Evolutionary conservation across 345 rosid species (phyloP).

Genomic region (Schrenkiella parvula): DNA sequence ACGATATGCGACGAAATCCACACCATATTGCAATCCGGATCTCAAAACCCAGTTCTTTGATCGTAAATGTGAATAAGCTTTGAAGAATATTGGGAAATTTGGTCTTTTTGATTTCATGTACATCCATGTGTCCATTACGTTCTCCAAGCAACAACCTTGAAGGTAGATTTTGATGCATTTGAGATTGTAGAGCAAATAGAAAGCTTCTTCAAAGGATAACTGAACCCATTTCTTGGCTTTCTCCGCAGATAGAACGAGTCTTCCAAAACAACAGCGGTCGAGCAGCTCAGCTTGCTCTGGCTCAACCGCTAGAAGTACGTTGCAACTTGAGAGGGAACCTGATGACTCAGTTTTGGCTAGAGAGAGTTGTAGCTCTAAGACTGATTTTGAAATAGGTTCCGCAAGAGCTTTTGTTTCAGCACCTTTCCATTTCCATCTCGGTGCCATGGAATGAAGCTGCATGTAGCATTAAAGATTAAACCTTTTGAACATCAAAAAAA

Average conservation of each 20-base stretch:
- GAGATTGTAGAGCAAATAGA: conserved; percentile 48
- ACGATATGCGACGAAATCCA: conserved; percentile 70
- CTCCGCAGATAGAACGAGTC: conserved; percentile 44
- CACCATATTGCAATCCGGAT: conserved; percentile 70
- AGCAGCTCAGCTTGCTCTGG: conserved; percentile 54
- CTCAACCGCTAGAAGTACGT: conserved; percentile 50
- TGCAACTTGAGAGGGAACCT: conserved; percentile 49
- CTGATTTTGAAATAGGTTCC: conserved; percentile 65
- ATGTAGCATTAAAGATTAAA: not conserved
- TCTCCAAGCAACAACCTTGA: conserved; percentile 32
- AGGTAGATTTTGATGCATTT: conserved; percentile 56
- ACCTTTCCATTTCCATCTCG: conserved; percentile 90
- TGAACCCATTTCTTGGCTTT: conserved; percentile 74
- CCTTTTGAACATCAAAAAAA: not conserved
- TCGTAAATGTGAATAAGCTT: conserved; percentile 71
- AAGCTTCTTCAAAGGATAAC: conserved; percentile 77
- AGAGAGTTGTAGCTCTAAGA: conserved; percentile 54
- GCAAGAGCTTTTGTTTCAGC: conserved; percentile 63
- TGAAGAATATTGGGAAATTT: conserved; percentile 55
- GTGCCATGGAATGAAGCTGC: conserved; percentile 42
- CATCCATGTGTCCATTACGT: conserved; percentile 45
- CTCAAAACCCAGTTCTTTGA: conserved; percentile 73
- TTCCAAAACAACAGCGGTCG: conserved; percentile 69
- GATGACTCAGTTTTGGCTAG: conserved; percentile 38
- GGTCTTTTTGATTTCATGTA: conserved; percentile 45